Base-by-base conservation (phyloP, 164 flowering plant genomes). In the Vitis labrusca region DNA sequence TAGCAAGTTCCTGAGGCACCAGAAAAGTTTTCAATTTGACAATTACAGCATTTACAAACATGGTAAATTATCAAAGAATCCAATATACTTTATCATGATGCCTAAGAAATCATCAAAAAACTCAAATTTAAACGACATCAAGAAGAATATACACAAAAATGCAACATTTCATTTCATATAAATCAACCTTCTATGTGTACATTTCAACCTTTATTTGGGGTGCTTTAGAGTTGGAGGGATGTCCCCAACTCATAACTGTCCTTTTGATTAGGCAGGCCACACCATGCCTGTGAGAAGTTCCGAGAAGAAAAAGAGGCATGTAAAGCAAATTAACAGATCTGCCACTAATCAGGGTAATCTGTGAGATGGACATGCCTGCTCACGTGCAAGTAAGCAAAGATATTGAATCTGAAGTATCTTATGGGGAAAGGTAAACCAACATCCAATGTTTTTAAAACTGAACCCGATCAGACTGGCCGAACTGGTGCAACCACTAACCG, bases 1-100 rank as follows among this genome's bases (percentile, higher is more conserved):
- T 88, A 59, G 90, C 91, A 69, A 95, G 97, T 76, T 95, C 94
- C 99, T 93, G 78, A 64, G 70, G 30, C 62, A 70, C 48, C 52
- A 61, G 56, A 78, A 58, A 13, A 63, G 52, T 23, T n/a, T n/a
- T 53, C n/a, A 23, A 51, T 3, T 5, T 53, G 29, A 23, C 55
- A 23, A 23, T 23, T 23, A 9, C n/a, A 67, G 27, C 2, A 23
- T 23, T 23, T 23, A 23, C 27, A 23, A 23, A 23, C 27, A 23
- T 23, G 27, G 27, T 23, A 23, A 23, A 23, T 23, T 23, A 23
- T 23, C 27, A 23, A 23, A 23, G 27, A 23, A 23, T 23, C n/a
- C 8, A 19, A 58, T 13, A 2, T 27, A 48, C 16, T 56, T 67
- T 3, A 29, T 11, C 32, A 64, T 15, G 64, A 37, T 14, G 7